A percentile compares a stretch with the other conserved stretches of the same genome.
These are phyloP conservation scores for Ceratocystis albifundus DNA, from an alignment of 2,329 filamentous ascomycete genomes.

Conservation along the genomic window DNA sequence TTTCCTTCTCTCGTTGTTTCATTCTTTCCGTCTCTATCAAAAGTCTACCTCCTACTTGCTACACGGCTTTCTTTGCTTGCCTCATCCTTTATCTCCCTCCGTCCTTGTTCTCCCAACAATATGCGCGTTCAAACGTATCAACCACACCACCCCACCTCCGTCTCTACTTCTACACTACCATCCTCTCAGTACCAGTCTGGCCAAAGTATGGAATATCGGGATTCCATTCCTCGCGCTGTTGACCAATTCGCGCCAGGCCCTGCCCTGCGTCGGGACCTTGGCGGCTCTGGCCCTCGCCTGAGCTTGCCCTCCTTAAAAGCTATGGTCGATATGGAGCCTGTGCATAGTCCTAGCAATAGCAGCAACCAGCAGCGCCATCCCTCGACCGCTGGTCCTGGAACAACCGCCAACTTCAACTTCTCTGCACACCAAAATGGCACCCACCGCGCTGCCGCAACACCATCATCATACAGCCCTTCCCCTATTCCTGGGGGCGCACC, in stretches of 20 bases:
- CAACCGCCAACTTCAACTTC: conserved; percentile 1
- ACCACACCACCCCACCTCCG: neutral
- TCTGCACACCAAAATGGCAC: conserved; percentile 31
- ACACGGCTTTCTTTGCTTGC: neutral
- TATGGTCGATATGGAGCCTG: conserved; percentile 6
- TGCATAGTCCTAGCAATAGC: neutral
- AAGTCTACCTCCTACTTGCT: neutral
- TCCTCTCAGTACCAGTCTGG: neutral
- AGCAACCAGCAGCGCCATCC: neutral
- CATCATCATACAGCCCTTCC: conserved; percentile 30
- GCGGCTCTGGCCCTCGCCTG: neutral
- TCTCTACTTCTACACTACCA: neutral
- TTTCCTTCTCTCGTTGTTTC: neutral
- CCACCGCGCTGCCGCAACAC: conserved; percentile 34
- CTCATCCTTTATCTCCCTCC: neutral
- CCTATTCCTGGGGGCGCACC: neutral
- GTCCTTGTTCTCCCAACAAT: neutral
- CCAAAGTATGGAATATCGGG: neutral
- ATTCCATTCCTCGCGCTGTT: neutral
- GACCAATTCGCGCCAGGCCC: neutral
- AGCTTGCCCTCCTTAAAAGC: neutral
- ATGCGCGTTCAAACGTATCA: neutral
- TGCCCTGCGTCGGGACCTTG: neutral
- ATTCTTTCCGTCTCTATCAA: neutral
- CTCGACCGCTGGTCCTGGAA: neutral